A percentile compares a stretch with the other conserved stretches of the same genome.
These are phyloP conservation scores for Austroboletus festivus DNA, from an alignment of 768 basidiomycete species.

Conservation along the genomic window DNA sequence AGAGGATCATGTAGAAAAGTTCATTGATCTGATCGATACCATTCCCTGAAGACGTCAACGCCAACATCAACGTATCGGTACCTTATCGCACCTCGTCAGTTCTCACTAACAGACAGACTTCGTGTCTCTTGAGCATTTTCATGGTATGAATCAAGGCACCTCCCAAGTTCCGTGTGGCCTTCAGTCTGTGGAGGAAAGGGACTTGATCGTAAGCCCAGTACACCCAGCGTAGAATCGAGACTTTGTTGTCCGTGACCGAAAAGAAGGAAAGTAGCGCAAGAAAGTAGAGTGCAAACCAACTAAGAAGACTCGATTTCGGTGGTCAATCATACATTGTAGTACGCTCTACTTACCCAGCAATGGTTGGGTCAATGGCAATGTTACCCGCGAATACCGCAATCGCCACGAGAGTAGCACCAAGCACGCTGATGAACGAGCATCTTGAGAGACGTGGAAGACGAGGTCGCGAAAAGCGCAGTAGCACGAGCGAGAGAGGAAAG, in stretches of 20 bases:
- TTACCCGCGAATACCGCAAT: slow-evolving; percentile 54
- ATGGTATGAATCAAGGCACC: slow-evolving; percentile 42
- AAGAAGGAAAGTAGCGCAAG: slow-evolving; percentile 48
- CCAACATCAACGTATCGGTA: not conserved
- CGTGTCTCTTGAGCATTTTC: slow-evolving; percentile 45
- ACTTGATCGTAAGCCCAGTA: slow-evolving; percentile 68
- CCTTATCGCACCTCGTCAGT: slow-evolving; percentile 56
- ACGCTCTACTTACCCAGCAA: slow-evolving; percentile 50
- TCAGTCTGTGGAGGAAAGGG: slow-evolving; percentile 42
- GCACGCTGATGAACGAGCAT: slow-evolving; percentile 41
- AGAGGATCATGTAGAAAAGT: slow-evolving; percentile 62
- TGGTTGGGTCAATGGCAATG: slow-evolving; percentile 53
- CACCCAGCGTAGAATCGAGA: slow-evolving; percentile 46
- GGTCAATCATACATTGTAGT: not conserved
- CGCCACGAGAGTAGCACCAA: slow-evolving; percentile 42
- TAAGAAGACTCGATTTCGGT: slow-evolving; percentile 18
- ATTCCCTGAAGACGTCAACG: not conserved
- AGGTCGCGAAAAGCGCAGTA: slow-evolving; percentile 65
- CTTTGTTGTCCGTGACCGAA: slow-evolving; percentile 50
- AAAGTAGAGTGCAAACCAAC: slow-evolving; percentile 64
- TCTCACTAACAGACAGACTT: slow-evolving; percentile 59
- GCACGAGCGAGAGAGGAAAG: slow-evolving; percentile 57
- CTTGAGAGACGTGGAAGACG: slow-evolving; percentile 44
- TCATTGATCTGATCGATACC: slow-evolving; percentile 51
- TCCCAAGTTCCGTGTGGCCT: slow-evolving; percentile 41